A percentile compares a stretch with the other conserved stretches of the same genome.
These are phyloP conservation scores for Calonectria hawksworthii DNA, from an alignment of 2,329 filamentous ascomycete genomes.

Conservation along the genomic window DNA sequence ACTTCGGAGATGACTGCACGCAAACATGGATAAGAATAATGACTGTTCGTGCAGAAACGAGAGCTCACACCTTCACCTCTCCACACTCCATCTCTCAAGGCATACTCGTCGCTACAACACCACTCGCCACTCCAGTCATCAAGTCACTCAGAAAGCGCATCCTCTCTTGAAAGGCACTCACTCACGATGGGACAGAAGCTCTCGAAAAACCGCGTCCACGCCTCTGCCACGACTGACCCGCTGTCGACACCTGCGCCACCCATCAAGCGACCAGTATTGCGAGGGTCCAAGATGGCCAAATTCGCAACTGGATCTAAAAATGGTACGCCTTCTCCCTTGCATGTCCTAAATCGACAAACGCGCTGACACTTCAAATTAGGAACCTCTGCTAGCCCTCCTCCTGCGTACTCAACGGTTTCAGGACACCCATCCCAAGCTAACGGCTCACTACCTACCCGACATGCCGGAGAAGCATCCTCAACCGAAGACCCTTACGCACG, in stretches of 20 bases:
- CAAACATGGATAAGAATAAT: not conserved
- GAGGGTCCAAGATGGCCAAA: not conserved
- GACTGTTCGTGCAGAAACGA: not conserved
- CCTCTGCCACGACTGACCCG: not conserved
- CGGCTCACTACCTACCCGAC: not conserved
- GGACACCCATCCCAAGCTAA: not conserved
- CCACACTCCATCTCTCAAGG: not conserved
- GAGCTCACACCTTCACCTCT: not conserved
- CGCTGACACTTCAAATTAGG: not conserved
- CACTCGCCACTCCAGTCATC: not conserved
- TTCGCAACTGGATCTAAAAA: not conserved
- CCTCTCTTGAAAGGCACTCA: not conserved
- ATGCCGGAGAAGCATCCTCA: constrained; percentile 28
- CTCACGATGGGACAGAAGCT: not conserved
- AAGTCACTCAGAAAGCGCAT: too few relatives aligned
- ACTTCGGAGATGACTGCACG: not conserved
- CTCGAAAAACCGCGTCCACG: not conserved
- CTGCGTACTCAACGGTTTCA: not conserved
- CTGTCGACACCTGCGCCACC: not conserved
- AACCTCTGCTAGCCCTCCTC: not conserved
- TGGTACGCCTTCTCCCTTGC: not conserved
- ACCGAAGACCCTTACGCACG: constrained; percentile 81
- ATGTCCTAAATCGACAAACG: not conserved
- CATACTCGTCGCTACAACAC: not conserved
- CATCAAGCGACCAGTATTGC: too few relatives aligned